Evolutionary conservation across 2,329 filamentous ascomycete species (phyloP).

Genomic region (Davidsoniella virescens): DNA sequence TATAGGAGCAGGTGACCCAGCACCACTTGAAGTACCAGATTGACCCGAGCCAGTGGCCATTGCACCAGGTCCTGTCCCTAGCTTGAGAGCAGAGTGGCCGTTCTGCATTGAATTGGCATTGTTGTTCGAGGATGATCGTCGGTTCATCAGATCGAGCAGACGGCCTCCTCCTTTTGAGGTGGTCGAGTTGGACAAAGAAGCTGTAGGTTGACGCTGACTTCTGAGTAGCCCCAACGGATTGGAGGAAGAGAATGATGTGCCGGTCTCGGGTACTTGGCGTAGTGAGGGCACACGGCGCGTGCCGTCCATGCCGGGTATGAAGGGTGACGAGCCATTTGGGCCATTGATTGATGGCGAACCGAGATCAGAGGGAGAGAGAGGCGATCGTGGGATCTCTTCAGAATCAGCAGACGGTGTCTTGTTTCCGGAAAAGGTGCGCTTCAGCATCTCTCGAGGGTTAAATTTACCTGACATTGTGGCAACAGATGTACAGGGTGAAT

Average conservation of each 20-base stretch:
- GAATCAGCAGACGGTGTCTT: neutral
- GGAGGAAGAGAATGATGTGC: neutral
- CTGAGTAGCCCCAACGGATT: constrained; percentile 5
- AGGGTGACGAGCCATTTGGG: neutral
- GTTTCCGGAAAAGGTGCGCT: constrained; percentile 8
- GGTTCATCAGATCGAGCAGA: constrained; percentile 4
- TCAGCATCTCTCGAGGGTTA: constrained; percentile 8
- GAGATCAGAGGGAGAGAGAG: neutral
- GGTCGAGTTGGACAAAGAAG: neutral
- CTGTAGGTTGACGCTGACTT: constrained; percentile 4
- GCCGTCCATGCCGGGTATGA: neutral
- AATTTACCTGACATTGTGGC: constrained; percentile 8
- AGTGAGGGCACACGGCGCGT: constrained; percentile 8
- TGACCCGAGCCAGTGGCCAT: neutral
- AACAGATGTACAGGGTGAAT: neutral
- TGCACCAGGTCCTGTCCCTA: neutral
- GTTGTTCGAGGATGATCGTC: neutral
- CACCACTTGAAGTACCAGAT: neutral
- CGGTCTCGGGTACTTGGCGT: constrained; percentile 4
- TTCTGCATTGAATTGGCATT: neutral
- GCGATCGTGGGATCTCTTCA: constrained; percentile 1
- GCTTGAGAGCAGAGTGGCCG: neutral
- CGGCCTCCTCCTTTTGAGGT: neutral
- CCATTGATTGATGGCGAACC: neutral
- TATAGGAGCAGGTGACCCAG: neutral